phyloP scores from a whole-genome alignment of 371 early-diverging fungal species.

The Choanephora cucurbitarum region DNA sequence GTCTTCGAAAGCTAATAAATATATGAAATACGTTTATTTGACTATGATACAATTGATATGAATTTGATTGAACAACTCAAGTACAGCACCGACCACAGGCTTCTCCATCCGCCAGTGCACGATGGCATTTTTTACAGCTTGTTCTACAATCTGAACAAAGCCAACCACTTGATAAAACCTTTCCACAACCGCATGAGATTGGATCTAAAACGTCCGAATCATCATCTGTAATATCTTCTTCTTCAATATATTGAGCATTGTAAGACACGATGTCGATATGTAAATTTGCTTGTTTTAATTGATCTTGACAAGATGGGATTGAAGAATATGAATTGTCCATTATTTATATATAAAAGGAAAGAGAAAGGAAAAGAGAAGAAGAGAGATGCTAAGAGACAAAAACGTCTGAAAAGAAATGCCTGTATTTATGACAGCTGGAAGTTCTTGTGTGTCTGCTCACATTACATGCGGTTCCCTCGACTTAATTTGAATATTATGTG shows the following conservation, averaged over 20 bases:
- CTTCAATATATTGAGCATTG: neutral
- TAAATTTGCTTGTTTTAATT: neutral
- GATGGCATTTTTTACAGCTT: slow-evolving; percentile 16
- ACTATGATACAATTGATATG: too few relatives aligned
- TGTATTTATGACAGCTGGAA: neutral
- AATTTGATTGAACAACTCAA: slow-evolving; percentile 2
- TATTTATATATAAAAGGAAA: neutral
- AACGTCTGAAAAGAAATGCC: neutral
- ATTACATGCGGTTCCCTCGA: neutral
- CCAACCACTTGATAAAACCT: slow-evolving; percentile 14
- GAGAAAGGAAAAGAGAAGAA: neutral
- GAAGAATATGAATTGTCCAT: neutral
- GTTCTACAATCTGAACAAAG: slow-evolving; percentile 14
- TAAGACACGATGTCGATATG: neutral
- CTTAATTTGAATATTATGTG: too few relatives aligned
- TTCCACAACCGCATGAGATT: slow-evolving; percentile 18
- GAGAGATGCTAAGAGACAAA: too few relatives aligned
- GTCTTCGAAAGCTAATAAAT: too few relatives aligned
- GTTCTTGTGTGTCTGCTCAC: too few relatives aligned
- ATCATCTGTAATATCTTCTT: neutral
- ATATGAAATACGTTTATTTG: too few relatives aligned
- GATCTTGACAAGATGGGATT: neutral
- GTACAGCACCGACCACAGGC: slow-evolving; percentile 12
- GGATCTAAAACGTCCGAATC: neutral
- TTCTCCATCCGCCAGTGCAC: slow-evolving; percentile 14